Evolutionary conservation across 257 asterid genomes (phyloP).

Genomic region (Solanum habrochaites): DNA sequence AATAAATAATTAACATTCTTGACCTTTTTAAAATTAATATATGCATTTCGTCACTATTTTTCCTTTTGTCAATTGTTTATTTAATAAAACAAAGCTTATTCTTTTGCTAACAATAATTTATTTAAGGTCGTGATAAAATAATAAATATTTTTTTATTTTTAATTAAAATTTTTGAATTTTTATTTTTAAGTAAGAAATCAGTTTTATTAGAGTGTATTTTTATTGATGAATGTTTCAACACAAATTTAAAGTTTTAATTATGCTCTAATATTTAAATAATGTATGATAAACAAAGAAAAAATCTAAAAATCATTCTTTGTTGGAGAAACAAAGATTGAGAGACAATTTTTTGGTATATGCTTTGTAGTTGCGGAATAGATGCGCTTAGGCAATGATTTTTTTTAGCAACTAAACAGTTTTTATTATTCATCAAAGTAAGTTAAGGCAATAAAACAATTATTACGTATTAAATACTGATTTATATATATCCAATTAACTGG

Average conservation of each 20-base stretch:
- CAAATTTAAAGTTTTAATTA: too few species aligned
- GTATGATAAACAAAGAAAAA: too few species aligned
- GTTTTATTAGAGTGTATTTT: too few species aligned
- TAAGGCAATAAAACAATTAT: background rate
- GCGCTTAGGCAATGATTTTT: background rate
- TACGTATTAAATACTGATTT: background rate
- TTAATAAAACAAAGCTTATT: background rate
- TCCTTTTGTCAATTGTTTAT: background rate
- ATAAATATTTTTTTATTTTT: too few species aligned
- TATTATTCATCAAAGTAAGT: background rate
- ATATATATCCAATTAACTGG: background rate
- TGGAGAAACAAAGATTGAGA: background rate
- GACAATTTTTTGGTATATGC: background rate
- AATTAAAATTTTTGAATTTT: fast-evolving
- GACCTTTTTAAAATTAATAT: background rate
- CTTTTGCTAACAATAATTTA: background rate
- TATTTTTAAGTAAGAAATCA: too few species aligned
- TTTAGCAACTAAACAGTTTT: background rate
- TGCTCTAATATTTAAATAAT: too few species aligned
- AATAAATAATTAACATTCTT: background rate
- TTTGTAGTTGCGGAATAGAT: background rate
- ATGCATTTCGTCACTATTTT: background rate
- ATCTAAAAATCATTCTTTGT: background rate
- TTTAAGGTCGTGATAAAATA: too few species aligned
- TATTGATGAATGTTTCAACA: background rate